phyloP scores from a whole-genome alignment of 2,329 filamentous ascomycete species.

The Cladophialophora chaetospira region DNA sequence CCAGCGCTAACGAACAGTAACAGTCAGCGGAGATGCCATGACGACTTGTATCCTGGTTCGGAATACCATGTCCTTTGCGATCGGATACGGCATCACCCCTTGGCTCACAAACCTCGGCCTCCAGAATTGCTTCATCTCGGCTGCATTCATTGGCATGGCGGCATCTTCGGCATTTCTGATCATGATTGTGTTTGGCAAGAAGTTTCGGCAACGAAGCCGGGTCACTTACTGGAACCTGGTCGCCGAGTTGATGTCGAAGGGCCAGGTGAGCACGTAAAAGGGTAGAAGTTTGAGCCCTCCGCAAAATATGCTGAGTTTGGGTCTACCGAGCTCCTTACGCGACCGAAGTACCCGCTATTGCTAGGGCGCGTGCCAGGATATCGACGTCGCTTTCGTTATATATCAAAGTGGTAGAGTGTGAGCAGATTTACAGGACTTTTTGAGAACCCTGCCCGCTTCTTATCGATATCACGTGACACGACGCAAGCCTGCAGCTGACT shows the following conservation, averaged over 20 bases:
- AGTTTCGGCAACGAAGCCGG: slow-evolving; percentile 38
- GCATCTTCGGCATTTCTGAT: slow-evolving; percentile 42
- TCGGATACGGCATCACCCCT: slow-evolving; percentile 53
- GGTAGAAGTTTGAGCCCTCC: not conserved
- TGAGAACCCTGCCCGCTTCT: no score
- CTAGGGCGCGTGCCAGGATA: no score
- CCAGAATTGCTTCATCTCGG: slow-evolving; percentile 45
- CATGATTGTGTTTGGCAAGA: slow-evolving; percentile 45
- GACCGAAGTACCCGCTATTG: no score
- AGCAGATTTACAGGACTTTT: no score
- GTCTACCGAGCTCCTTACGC: no score
- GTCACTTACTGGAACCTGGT: slow-evolving; percentile 44
- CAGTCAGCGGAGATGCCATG: slow-evolving; percentile 51
- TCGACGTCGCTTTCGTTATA: no score
- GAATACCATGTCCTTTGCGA: slow-evolving; percentile 55
- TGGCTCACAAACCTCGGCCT: slow-evolving; percentile 45
- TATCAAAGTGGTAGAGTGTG: no score
- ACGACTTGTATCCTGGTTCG: slow-evolving; percentile 53
- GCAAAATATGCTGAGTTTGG: no score
- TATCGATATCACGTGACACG: no score
- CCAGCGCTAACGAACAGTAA: not conserved
- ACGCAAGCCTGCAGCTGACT: no score
- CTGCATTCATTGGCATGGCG: slow-evolving; percentile 43
- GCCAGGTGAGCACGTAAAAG: not conserved
- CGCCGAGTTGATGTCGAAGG: slow-evolving; percentile 19